Evolutionary conservation across 306 rosid genomes (phyloP), one percentile per base, ranked within the genome.

Genomic region (Prinsepia uniflora): DNA sequence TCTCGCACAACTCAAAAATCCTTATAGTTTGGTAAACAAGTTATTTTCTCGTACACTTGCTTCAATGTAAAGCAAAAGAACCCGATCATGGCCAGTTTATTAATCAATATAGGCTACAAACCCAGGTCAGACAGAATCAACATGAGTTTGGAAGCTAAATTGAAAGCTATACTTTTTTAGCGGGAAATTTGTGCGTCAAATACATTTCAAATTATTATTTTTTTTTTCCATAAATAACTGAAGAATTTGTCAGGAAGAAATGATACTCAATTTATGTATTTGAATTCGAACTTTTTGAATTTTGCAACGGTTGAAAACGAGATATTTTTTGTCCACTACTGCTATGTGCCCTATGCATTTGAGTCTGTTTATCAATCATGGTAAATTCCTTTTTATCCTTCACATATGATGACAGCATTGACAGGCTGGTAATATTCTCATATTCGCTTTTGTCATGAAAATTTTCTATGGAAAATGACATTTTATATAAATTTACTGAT

Each of bases 181-280:
- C 66, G 76, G 59, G 74, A 68, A 60, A 64, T 30, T 54, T 8
- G 41, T 66, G 67, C 60, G 45, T 80, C 78, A 79, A 83, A 81
- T 18, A 24, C 10, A 10, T 39, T 68, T 68, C 40, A 53, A 68
- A 40, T 39, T 68, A n/a, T 55, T 13, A n/a, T 55, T 4, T 12
- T 30, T 1, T 30, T 1, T 30, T 1, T 30, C 0, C 2, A 24
- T 24, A 24, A 24, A 24, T 24, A 24, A 24, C 30, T 0, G 30
- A 24, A 24, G 30, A 24, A 24, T 0, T 24, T 24, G 0, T 24
- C 30, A 24, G 30, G 30, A 24, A 24, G n/a, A 24, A 24, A 24
- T 24, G 30, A 24, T 24, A 24, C 30, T 24, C 2, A 0, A 0
- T 24, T 24, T 24, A 24, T 0, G 30, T 24, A 24, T 30, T 30